These are phyloP conservation scores for Fusarium chlamydosporum DNA, from an alignment of 2,329 filamentous ascomycete genomes.

Conservation along the genomic window DNA sequence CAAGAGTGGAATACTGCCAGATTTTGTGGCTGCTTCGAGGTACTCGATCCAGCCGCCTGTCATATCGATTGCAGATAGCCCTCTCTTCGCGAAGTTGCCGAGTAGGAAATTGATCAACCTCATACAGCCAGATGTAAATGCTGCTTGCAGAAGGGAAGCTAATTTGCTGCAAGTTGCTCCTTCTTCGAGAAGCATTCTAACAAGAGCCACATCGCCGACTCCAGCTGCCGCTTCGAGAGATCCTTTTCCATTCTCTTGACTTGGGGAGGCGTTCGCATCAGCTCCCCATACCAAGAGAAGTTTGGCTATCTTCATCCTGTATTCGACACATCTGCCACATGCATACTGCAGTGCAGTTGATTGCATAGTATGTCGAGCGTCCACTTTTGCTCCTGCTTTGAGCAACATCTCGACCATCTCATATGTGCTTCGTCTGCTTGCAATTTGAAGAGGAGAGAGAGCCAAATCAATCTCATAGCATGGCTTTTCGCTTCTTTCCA, in stretches of 20 bases:
- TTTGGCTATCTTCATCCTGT: background rate
- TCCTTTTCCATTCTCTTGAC: background rate
- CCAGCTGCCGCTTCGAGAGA: background rate
- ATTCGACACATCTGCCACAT: background rate
- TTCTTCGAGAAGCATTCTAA: background rate
- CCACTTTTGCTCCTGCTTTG: background rate
- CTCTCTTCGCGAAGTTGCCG: background rate
- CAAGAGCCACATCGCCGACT: background rate
- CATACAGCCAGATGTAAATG: background rate
- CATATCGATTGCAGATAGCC: background rate
- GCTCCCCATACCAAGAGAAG: background rate
- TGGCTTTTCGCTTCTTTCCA: accelerated
- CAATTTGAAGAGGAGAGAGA: background rate
- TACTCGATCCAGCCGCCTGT: background rate
- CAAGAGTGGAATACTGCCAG: accelerated
- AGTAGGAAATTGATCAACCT: background rate
- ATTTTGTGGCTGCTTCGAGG: background rate
- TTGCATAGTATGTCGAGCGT: accelerated
- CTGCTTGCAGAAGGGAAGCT: accelerated
- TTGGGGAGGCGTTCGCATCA: background rate
- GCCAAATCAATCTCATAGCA: accelerated
- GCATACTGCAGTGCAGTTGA: background rate
- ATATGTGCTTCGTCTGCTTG: background rate
- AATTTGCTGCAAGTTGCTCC: background rate
- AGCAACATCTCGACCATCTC: background rate